phyloP scores from a whole-genome alignment of 2,329 filamentous ascomycete genomes.

The Cladorrhinum sp. region DNA sequence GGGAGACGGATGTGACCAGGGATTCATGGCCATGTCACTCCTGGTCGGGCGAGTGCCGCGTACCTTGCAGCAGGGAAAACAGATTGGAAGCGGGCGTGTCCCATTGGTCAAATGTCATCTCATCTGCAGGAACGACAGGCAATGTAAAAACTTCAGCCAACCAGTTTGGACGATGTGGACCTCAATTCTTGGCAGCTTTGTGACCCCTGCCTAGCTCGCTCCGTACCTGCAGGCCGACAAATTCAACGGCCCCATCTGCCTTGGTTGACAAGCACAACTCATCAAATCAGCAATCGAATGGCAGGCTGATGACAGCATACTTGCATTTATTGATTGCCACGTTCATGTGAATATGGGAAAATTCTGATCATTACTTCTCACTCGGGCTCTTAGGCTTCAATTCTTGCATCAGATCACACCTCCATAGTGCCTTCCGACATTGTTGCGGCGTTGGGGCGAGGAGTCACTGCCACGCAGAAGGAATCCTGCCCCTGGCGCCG shows the following conservation, averaged over 20 bases:
- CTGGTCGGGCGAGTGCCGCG: conserved; percentile 15
- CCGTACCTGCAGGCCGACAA: not conserved
- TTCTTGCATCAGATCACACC: not conserved
- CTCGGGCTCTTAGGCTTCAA: not conserved
- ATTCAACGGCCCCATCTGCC: not conserved
- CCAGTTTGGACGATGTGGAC: conserved; percentile 7
- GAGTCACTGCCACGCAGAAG: not conserved
- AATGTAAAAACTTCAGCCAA: conserved; percentile 6
- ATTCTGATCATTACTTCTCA: not conserved
- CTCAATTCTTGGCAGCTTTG: not conserved
- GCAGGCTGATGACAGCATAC: conserved; percentile 5
- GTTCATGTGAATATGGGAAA: conserved; percentile 1
- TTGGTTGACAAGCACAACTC: conserved; percentile 15
- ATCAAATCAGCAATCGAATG: conserved; percentile 9
- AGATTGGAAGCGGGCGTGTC: not conserved
- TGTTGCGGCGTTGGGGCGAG: not conserved
- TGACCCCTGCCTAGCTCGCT: conserved; percentile 10
- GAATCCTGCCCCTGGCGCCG: not conserved
- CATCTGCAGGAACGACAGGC: conserved; percentile 16
- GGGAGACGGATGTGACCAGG: conserved; percentile 1
- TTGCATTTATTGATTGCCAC: conserved; percentile 18
- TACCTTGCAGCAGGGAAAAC: conserved; percentile 20
- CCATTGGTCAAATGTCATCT: conserved; percentile 4
- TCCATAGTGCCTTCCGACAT: too few species aligned
- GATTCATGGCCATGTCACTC: conserved; percentile 7